Conservation (phyloP, 257 asterid genomes). For the Solanum dulcamara region DNA sequence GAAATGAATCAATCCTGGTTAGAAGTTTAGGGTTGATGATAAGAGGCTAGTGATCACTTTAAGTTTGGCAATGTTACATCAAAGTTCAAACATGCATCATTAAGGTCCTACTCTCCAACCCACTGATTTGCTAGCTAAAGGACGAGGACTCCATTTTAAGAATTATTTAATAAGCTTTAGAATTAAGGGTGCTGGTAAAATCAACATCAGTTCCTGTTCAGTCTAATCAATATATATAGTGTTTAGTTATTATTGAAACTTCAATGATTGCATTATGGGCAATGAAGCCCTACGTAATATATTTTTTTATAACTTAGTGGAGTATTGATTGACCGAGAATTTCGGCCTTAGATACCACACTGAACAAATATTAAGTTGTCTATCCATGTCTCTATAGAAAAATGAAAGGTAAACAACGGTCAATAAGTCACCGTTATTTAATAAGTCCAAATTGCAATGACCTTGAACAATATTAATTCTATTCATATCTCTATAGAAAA, state of each 20-base stretch:
- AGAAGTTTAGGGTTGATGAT: neutral
- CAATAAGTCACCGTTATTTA: neutral
- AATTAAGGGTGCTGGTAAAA: constrained; percentile 1
- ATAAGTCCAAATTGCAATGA: neutral
- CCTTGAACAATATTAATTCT: neutral
- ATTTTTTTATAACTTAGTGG: constrained; percentile 16
- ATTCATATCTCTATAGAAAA: too few relatives aligned
- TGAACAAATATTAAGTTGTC: neutral
- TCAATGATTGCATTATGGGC: constrained; percentile 19
- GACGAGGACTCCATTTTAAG: neutral
- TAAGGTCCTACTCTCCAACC: neutral
- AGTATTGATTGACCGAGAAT: constrained; percentile 20
- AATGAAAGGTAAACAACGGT: neutral
- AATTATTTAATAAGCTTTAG: neutral
- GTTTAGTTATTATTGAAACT: neutral
- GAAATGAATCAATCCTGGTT: too few relatives aligned
- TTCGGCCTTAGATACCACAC: constrained; percentile 10
- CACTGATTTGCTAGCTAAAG: neutral
- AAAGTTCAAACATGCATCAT: neutral
- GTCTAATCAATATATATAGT: constrained; percentile 1
- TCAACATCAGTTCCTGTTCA: neutral
- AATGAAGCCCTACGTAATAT: neutral
- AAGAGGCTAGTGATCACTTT: neutral
- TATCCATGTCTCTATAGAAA: neutral
- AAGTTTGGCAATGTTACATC: neutral